Conservation (phyloP, 257 asterid genomes). For the Penstemon barbatus region DNA sequence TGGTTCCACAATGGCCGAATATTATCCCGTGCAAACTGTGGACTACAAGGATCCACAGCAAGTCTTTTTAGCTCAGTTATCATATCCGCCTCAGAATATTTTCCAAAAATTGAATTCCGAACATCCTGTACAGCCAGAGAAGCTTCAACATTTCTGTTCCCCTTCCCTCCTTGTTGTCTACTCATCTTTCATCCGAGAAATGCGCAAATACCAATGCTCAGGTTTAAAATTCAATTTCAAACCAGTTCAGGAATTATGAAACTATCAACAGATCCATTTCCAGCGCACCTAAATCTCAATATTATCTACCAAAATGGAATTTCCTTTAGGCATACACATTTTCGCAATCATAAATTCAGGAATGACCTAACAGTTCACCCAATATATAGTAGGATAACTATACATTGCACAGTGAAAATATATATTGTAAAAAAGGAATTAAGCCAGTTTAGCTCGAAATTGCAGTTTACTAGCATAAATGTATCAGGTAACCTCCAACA, state of each 20-base stretch:
- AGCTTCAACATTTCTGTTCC: slow-evolving; percentile 32
- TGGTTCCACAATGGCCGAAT: slow-evolving; percentile 54
- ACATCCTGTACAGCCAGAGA: slow-evolving; percentile 26
- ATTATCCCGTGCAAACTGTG: slow-evolving; percentile 35
- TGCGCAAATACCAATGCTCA: slow-evolving; percentile 10
- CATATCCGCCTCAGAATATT: slow-evolving; percentile 54
- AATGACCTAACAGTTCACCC: not conserved
- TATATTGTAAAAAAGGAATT: too few relatives aligned
- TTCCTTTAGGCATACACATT: too few relatives aligned
- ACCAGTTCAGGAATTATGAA: slow-evolving; percentile 11
- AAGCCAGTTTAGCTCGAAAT: too few relatives aligned
- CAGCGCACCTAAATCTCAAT: slow-evolving; percentile 24
- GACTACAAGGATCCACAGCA: slow-evolving; percentile 62
- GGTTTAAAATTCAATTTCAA: slow-evolving; percentile 18
- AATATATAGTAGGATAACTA: not conserved
- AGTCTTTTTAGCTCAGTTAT: slow-evolving; percentile 53
- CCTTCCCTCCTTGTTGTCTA: slow-evolving; percentile 33
- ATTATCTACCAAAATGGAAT: not conserved
- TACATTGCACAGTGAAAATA: not conserved
- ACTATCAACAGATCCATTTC: slow-evolving; percentile 9
- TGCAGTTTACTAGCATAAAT: too few relatives aligned
- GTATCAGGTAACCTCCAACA: too few relatives aligned
- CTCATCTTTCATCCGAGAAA: slow-evolving; percentile 41
- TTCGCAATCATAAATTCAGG: too few relatives aligned
- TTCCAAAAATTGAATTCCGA: slow-evolving; percentile 51